Evolutionary conservation across 768 basidiomycete species (phyloP), one percentile per base, ranked within the genome.

Genomic region (Boletus speciosus): DNA sequence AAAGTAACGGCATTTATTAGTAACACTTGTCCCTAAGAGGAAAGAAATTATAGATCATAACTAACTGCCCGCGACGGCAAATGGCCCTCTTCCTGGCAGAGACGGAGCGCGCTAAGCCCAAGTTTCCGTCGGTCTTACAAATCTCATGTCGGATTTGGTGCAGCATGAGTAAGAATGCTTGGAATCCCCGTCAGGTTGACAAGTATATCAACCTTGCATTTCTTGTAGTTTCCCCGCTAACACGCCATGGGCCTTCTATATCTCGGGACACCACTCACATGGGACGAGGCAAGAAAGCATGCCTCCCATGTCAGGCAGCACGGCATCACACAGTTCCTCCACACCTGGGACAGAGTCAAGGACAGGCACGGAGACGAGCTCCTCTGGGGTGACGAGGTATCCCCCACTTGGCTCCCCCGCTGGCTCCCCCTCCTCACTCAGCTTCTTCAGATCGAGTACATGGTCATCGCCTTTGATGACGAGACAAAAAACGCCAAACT

Each of bases 331-430:
- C 97, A 99, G 72, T 96, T 99, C 70, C 73, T 99, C 51, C 81
- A 95, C 63, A 92, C 84, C 47, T 99, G 94, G 93, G 85, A 94
- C 66, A 82, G 85, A 45, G 78, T 95, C 67, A 98, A 97, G 79
- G 88, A 92, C 66, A 80, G 91, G 59, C 81, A 83, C 21, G 95
- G 94, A 1, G 94, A 98, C 65, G 90, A 93, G 59, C 76, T 99
- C 31, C 80, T 97, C 11, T 99, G 97, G 97, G 97, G 97, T 16
- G 97, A 99, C 66, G 97, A 99, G 88, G 96, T 96, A 70, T 52
- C 72, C 61, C 21, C 25, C 40, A 40, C 41, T 44, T 48, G 29
- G 23, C 41, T 35, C 57, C 21, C n/a, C 23, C 56, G 51, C 47
- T 41, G 25, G 41, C 14, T 36, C 37, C 32, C 43, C 39, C 32